Conservation (phyloP, 2,329 filamentous ascomycete genomes). For the Passalora sequoiae region DNA sequence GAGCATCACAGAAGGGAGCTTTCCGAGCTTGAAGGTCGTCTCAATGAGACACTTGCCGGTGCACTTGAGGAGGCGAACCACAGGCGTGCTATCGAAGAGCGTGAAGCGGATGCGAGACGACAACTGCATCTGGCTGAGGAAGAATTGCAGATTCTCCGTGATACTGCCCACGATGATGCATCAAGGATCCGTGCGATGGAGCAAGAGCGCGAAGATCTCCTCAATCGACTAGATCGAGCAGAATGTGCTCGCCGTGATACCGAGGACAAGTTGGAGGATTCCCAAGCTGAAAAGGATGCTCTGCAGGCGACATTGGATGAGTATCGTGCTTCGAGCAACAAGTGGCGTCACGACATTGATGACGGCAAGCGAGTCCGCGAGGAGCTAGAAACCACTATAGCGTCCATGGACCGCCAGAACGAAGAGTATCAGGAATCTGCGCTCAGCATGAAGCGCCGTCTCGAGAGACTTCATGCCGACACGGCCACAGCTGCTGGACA, state of each 20-base stretch:
- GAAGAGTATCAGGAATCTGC: slow-evolving; percentile 64
- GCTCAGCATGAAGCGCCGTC: slow-evolving; percentile 65
- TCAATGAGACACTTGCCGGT: slow-evolving; percentile 32
- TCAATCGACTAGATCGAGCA: slow-evolving; percentile 37
- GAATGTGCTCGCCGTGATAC: slow-evolving; percentile 26
- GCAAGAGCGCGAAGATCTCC: slow-evolving; percentile 39
- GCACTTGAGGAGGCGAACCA: slow-evolving; percentile 40
- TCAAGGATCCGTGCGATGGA: slow-evolving; percentile 39
- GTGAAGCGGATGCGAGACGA: slow-evolving; percentile 41
- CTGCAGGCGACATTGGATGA: slow-evolving; percentile 59
- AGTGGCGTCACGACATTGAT: slow-evolving; percentile 56
- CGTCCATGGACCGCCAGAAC: slow-evolving; percentile 74
- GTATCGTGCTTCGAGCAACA: slow-evolving; percentile 56
- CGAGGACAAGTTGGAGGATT: slow-evolving; percentile 32
- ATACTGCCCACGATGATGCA: slow-evolving; percentile 40
- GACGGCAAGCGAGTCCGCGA: slow-evolving; percentile 59
- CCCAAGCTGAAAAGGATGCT: slow-evolving; percentile 56
- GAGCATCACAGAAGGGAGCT: slow-evolving; percentile 25
- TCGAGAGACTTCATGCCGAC: slow-evolving; percentile 79
- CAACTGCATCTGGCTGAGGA: slow-evolving; percentile 48
- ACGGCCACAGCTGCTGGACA: slow-evolving; percentile 75
- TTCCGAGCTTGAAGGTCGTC: slow-evolving; percentile 29
- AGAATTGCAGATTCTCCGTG: slow-evolving; percentile 43
- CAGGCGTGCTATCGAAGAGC: slow-evolving; percentile 40
- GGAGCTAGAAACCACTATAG: slow-evolving; percentile 57